Percentiles rank a stretch among this genome's conserved stretches.
These are phyloP conservation scores for Stemphylium vesicarium DNA, from an alignment of 2,329 filamentous ascomycete species.

Conservation along the genomic window DNA sequence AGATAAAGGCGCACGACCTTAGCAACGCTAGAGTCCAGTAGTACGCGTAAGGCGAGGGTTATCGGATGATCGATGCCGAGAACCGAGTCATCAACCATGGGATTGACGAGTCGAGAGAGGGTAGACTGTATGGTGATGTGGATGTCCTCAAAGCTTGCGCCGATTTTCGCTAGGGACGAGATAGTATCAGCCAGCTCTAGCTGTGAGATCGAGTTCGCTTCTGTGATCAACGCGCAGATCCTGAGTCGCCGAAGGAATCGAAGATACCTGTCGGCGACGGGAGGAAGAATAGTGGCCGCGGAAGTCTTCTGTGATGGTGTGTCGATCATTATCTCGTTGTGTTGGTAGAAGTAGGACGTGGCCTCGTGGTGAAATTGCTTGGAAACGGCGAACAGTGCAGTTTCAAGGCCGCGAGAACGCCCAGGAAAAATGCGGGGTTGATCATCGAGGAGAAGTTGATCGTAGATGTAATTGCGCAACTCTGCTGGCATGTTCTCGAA, in stretches of 20 bases:
- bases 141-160: conserved; percentile 19
- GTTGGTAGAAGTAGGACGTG: conserved; percentile 31
- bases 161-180: conserved; percentile 13
- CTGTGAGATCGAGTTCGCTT: conserved; percentile 1
- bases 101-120: conserved; percentile 20
- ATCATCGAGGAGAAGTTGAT: conserved; percentile 9
- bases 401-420: neutral
- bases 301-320: neutral
- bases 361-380: conserved; percentile 25
- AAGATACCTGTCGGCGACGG: conserved; percentile 26
- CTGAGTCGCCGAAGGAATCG: conserved; percentile 22
- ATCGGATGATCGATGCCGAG: conserved; percentile 22
- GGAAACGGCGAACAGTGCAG: conserved; percentile 24
- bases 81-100: conserved; percentile 25
- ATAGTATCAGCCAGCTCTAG: conserved; percentile 17
- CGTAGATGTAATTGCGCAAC: conserved; percentile 28
- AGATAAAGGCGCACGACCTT: conserved; percentile 14
- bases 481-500: conserved; percentile 24
- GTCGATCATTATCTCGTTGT: conserved; percentile 16
- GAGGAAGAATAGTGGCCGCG: conserved; percentile 21
- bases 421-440: neutral
- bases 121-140: conserved; percentile 15
- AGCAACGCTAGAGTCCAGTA: conserved; percentile 16
- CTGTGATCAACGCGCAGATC: conserved; percentile 10
- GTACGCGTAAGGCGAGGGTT: conserved; percentile 11